These are phyloP conservation scores for Fusarium ambrosium DNA, from an alignment of 2,329 filamentous ascomycete species.

Conservation along the genomic window DNA sequence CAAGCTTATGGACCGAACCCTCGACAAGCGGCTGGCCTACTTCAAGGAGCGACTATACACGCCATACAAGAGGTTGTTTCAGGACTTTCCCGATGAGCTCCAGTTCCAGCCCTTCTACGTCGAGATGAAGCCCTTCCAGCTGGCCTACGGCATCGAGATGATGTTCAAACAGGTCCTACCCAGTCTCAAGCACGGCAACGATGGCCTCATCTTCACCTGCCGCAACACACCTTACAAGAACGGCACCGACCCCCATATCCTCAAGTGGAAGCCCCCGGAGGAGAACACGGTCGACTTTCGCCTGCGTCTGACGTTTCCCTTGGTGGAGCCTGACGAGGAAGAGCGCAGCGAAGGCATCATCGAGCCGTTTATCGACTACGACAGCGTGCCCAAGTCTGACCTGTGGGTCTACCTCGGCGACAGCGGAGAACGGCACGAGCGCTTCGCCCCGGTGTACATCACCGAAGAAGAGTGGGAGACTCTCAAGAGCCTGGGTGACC, in stretches of 20 bases:
- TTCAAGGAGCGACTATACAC: constrained; percentile 83
- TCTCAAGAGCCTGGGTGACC: constrained; percentile 79
- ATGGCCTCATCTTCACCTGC: constrained; percentile 98
- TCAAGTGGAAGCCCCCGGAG: constrained; percentile 97
- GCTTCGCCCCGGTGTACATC: constrained; percentile 77
- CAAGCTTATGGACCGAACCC: constrained; percentile 80
- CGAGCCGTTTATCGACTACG: constrained; percentile 80
- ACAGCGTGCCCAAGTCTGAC: constrained; percentile 79
- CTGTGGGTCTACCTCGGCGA: constrained; percentile 79
- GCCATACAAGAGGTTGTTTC: constrained; percentile 75
- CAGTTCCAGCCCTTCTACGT: constrained; percentile 82
- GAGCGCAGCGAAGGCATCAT: constrained; percentile 77
- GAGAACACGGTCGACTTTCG: constrained; percentile 97
- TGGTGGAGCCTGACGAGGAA: constrained; percentile 74
- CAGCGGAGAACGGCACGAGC: constrained; percentile 68
- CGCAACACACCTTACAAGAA: constrained; percentile 86
- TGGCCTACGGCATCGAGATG: constrained; percentile 88
- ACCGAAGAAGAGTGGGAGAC: constrained; percentile 85
- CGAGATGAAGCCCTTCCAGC: constrained; percentile 90
- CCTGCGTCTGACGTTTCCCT: constrained; percentile 81
- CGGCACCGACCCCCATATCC: constrained; percentile 91
- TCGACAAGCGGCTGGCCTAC: constrained; percentile 91
- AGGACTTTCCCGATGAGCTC: constrained; percentile 77
- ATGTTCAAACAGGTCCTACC: constrained; percentile 93
- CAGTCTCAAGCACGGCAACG: constrained; percentile 89